Evolutionary conservation across 306 rosid species (phyloP), one percentile per base, ranked within the genome.

Genomic region (Cucumis cinereus): DNA sequence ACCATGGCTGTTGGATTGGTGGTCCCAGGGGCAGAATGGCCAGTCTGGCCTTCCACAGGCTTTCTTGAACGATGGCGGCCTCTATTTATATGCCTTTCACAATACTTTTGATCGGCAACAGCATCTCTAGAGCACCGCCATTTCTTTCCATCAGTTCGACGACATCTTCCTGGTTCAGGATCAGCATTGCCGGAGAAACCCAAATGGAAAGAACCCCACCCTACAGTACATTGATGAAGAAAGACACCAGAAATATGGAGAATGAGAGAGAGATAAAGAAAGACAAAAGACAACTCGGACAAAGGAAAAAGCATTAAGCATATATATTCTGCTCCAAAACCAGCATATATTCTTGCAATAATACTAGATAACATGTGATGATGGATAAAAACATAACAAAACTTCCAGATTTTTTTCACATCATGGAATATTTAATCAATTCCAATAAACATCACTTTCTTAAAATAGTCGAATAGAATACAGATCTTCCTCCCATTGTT

Each of bases 51-150:
- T 87, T 87, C 90, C 90, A 87, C 90, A 87, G 85, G 90, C 90
- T 84, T 87, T 84, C 90, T 87, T 87, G 90, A 87, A 87, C 88
- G 88, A 81, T 85, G 88, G 81, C 88, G 88, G 82, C 90, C 90
- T 78, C 88, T 77, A 81, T 87, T 84, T n/a, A 87, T 82, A 62
- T 85, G 90, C 76, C 88, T 80, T 70, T 87, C 88, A 68, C 90
- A 87, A 79, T 87, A 87, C 79, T 87, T 87, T 82, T 87, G 88
- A 53, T 87, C 90, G 12, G 77, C 82, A 70, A 87, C 86, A 13
- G 88, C 88, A 68, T 87, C 90, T 81, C 86, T 87, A 7, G 90
- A 82, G 85, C 90, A 87, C 77, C 90, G 86, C 90, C 90, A 87
- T 61, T 87, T 87, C 84, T 87, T 83, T 76, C 90, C 90, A 77